Evolutionary conservation across 371 early-diverging fungal genomes (phyloP), one percentile per base, ranked within the genome.

Genomic region (Parasitella parasitica): DNA sequence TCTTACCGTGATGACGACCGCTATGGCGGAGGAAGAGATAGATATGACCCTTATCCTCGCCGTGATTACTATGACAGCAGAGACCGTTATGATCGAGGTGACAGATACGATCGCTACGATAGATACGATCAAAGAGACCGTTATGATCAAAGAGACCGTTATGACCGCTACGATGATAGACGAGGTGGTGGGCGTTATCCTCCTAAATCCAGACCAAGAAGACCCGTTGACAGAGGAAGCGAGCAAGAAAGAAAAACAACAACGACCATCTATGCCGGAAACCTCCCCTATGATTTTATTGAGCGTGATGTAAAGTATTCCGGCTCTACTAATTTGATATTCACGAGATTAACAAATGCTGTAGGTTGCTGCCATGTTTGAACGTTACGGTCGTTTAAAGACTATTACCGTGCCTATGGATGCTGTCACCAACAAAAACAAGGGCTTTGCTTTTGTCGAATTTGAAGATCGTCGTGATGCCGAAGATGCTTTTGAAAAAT

Each of bases 401-500:
- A 77, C 82, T 61, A 82, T 89, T 28, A 88, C 90, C 32, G 87
- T 92, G 22, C 90, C 89, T 15, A 64, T 86, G 63, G 92, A 92
- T 63, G 75, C 85, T 20, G 79, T 78, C 61, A 91, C 91, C 20
- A 82, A 83, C 38, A 85, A 87, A 37, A 92, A 92, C 81, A 92
- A 91, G 70, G 92, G 92, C 6, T 92, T 92, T 67, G 85, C 91
- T 7, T 92, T 92, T 75, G 86, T 89, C 37, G 85, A 89, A 57
- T 92, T 83, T 71, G 89, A 89, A 57, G 87, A 91, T 49, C 84
- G 91, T 60, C 80, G 84, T 56, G 87, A 90, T 65, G 92, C 92
- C 12, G 90, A 89, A 67, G 90, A 88, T 60, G 92, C 90, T 4
- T 85, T 83, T 75, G 84, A 85, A 59, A 89, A 89, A 77, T 89